Base-by-base conservation (phyloP, 2,329 filamentous ascomycete species). In the Ilyonectria destructans region DNA sequence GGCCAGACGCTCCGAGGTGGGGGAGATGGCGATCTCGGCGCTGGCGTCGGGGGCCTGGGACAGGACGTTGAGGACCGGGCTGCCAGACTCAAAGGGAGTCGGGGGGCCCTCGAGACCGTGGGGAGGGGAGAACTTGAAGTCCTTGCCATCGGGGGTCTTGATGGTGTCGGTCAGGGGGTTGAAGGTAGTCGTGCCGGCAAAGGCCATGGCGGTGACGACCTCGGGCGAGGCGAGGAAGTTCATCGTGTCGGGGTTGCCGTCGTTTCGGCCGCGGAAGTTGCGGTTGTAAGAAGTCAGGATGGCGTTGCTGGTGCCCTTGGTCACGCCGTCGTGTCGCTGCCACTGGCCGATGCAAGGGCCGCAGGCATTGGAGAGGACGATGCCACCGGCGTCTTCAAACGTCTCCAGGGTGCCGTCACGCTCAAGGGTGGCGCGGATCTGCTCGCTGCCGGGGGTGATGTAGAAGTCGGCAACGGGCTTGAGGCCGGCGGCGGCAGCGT, bases 251-350 rank as follows among this genome's bases (percentile, higher is more conserved):
- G 93, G 91, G 85, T 99, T 99, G 70, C 96, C 96, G 79, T 99
- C 96, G 81, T 99, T 99, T 72, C 96, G 93, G 69, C 94, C 96
- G 58, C 93, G 93, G 87, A 99, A 99, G 85, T 99, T 99, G 69
- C 96, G 93, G 88, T 99, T 99, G 86, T 98, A 99, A 1, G 95
- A 98, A 10, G 95, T 96, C 77, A 99, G 90, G 77, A 99, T 98
- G 69, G 96, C 96, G 79, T 99, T 99, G 61, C 90, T 86, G 66
- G 95, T 93, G 69, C 95, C 95, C 84, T 97, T 97, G 67, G 85
- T 81, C 19, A 97, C 89, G 23, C 91, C 93, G 78, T 98, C 96
- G 19, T 93, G 96, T 65, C 96, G 92, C 79, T 93, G 93, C 96
- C 96, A 99, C 85, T 98, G 96, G 67, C 94, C 95, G 82, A 97